Base-by-base conservation (phyloP, 169 alveolate species). In the Plasmodium adleri region DNA sequence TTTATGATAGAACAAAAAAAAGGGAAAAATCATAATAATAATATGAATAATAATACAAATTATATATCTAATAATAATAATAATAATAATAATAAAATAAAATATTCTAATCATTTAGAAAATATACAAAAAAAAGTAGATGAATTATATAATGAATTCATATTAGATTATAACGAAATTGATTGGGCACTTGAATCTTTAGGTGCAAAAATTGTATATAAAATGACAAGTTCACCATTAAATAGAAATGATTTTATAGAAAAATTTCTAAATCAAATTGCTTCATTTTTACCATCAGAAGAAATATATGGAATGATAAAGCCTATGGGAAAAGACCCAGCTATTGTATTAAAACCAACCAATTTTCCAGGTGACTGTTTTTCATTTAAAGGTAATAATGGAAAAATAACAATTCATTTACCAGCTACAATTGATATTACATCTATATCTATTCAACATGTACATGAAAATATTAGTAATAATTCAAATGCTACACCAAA, bases 101-200 rank as follows among this genome's bases (percentile, higher is more conserved):
- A 4, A 17, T 32, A 68, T 54, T 67, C 68, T n/a, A 10, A 13
- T 15, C n/a, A 63, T 15, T n/a, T 83, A 32, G 91, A 83, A 39
- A 68, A 5, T 20, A 47, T 83, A 83, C 91, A 83, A 39, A 56
- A 83, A 68, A 83, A 83, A 68, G 91, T 83, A 12, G 73, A 83
- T 54, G 91, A 83, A 67, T 22, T 83, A 49, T 83, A 83, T 49
- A 83, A 83, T 24, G 91, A 83, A 83, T 67, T 83, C 62, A 83
- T 83, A 56, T 83, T 83, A 68, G 91, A 83, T 68, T 83, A 83
- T 49, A 83, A 83, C 43, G 58, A 83, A 83, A 83, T 83, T 8
- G 91, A 83, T 83, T 83, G 91, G 91, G 91, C 91, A 45, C 50
- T 83, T 56, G 91, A 83, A 83, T 83, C 91, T 54, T 47, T 83